Percentiles rank a stretch among this genome's conserved stretches.
Evolutionary conservation across 805 yeast genomes (phyloP).

Genomic region (Alloascoidea africana): DNA sequence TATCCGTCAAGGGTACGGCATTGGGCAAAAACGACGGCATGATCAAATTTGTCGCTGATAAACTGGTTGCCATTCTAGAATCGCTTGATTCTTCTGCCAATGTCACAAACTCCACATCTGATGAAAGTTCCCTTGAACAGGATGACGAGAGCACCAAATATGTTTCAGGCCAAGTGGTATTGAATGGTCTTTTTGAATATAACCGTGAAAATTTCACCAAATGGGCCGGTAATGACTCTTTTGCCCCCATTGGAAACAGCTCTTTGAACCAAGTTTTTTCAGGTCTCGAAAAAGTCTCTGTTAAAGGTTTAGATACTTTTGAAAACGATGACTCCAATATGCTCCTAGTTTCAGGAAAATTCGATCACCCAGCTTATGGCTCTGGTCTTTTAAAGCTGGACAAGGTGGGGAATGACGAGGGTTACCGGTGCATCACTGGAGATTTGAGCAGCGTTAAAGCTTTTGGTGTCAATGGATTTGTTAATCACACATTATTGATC

Average conservation of each 20-base stretch:
- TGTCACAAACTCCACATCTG: neutral
- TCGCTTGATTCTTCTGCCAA: constrained; percentile 22
- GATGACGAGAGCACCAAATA: neutral
- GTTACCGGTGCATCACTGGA: neutral
- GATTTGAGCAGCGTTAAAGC: constrained; percentile 9
- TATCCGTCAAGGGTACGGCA: neutral
- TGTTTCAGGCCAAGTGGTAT: constrained; percentile 7
- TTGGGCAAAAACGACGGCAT: constrained; percentile 11
- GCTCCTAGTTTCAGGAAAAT: neutral
- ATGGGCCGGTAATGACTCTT: constrained; percentile 14
- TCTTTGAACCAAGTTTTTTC: constrained; percentile 19
- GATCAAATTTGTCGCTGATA: constrained; percentile 57
- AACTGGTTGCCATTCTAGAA: constrained; percentile 33
- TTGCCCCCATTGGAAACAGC: constrained; percentile 29
- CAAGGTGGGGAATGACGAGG: neutral
- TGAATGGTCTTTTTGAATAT: constrained; percentile 79
- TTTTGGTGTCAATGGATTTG: constrained; percentile 26
- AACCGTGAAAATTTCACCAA: constrained; percentile 49
- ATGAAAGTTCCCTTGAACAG: neutral
- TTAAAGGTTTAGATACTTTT: constrained; percentile 3
- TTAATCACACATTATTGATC: constrained; percentile 18
- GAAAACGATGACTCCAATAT: neutral
- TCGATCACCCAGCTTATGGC: neutral
- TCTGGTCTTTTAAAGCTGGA: neutral
- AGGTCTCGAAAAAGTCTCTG: constrained; percentile 7